Evolutionary conservation across 1,284 basidiomycete species (phyloP).

Genomic region (Chalciporus sp.): DNA sequence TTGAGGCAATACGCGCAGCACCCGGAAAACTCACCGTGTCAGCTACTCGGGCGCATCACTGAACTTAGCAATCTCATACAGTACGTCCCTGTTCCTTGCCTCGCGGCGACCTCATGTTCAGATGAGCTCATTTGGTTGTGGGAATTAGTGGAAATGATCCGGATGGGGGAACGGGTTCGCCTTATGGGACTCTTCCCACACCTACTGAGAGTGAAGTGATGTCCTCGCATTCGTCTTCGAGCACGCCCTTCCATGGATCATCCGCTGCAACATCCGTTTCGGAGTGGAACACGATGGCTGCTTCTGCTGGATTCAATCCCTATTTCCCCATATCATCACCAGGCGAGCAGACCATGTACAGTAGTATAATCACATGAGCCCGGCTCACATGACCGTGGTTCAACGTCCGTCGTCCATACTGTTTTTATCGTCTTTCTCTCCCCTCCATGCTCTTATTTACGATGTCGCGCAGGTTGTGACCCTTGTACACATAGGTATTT

Average conservation of each 20-base stretch:
- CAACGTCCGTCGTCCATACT: not conserved
- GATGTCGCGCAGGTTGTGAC: slow-evolving; percentile 38
- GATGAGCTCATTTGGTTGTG: slow-evolving; percentile 35
- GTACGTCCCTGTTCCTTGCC: slow-evolving; percentile 47
- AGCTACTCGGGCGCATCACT: slow-evolving; percentile 58
- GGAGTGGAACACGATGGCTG: slow-evolving; percentile 60
- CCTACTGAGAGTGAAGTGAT: slow-evolving; percentile 69
- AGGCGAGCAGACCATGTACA: slow-evolving; percentile 51
- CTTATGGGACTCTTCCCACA: slow-evolving; percentile 47
- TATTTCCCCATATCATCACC: slow-evolving; percentile 60
- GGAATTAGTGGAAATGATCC: slow-evolving; percentile 48
- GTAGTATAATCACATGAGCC: slow-evolving; percentile 52
- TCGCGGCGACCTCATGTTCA: slow-evolving; percentile 34
- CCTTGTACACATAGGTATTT: slow-evolving; percentile 30
- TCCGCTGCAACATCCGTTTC: slow-evolving; percentile 47
- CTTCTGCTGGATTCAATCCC: slow-evolving; percentile 58
- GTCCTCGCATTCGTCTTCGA: slow-evolving; percentile 68
- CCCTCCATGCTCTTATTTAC: slow-evolving; percentile 26
- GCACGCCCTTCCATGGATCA: slow-evolving; percentile 43
- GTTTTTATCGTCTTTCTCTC: slow-evolving; percentile 16
- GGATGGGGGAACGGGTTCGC: slow-evolving; percentile 39
- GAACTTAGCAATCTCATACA: slow-evolving; percentile 67
- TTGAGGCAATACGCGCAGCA: slow-evolving; percentile 67
- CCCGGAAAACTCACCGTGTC: slow-evolving; percentile 52
- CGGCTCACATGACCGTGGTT: not conserved